These are phyloP conservation scores for Aspergillus melleus DNA, from an alignment of 2,329 filamentous ascomycete genomes.

Conservation along the genomic window DNA sequence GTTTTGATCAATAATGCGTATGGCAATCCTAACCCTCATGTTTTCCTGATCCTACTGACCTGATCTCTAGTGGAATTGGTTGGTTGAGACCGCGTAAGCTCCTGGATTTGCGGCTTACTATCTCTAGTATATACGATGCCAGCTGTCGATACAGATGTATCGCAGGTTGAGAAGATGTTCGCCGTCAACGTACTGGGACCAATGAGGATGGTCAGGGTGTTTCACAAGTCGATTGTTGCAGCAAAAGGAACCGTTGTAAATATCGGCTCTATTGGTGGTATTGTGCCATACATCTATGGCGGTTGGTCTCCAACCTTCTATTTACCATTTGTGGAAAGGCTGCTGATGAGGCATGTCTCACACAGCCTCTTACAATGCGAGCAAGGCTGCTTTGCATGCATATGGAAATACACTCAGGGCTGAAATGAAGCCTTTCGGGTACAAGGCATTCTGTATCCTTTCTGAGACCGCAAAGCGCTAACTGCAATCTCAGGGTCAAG, in stretches of 20 bases:
- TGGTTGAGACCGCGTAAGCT: not conserved
- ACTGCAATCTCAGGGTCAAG: not conserved
- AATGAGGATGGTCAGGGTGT: conserved; percentile 9
- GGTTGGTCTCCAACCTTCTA: not conserved
- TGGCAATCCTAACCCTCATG: not conserved
- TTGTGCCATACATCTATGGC: conserved; percentile 10
- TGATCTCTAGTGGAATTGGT: not conserved
- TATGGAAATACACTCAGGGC: conserved; percentile 9
- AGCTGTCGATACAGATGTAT: conserved; percentile 4
- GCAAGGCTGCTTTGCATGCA: conserved; percentile 10
- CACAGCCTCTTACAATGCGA: conserved; percentile 9
- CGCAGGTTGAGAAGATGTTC: conserved; percentile 9
- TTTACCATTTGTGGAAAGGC: not conserved
- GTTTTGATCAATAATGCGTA: conserved; percentile 9
- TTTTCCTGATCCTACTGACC: not conserved
- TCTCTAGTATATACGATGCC: conserved; percentile 8
- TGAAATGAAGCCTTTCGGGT: conserved; percentile 12
- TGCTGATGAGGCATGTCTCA: not conserved
- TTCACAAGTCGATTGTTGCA: conserved; percentile 1
- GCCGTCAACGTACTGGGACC: conserved; percentile 10
- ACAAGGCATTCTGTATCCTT: not conserved
- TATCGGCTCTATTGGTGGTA: conserved; percentile 21
- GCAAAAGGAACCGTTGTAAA: conserved; percentile 25
- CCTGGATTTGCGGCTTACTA: not conserved
- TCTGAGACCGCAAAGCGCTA: not conserved